phyloP scores from a whole-genome alignment of 208 protist genomes.

The Balamuthia mandrillaris region DNA sequence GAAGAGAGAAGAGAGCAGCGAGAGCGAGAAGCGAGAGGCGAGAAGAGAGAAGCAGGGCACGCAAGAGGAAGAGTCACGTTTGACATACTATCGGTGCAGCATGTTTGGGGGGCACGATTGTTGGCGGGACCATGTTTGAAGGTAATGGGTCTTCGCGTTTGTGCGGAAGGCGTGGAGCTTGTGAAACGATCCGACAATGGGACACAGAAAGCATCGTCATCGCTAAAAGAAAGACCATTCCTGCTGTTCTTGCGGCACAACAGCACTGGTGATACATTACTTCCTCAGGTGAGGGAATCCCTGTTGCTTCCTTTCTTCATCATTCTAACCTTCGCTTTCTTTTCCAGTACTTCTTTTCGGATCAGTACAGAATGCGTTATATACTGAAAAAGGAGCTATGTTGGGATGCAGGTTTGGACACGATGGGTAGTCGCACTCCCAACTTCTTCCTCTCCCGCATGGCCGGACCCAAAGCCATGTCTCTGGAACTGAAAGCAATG shows the following conservation, averaged over 20 bases:
- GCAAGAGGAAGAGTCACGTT: too few relatives aligned
- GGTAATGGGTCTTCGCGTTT: neutral
- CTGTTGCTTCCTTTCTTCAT: neutral
- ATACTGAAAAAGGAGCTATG: slow-evolving; percentile 49
- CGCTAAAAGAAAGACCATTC: too few relatives aligned
- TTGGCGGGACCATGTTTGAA: neutral
- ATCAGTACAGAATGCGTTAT: slow-evolving; percentile 45
- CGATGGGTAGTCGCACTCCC: slow-evolving; percentile 43
- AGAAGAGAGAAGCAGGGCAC: too few relatives aligned
- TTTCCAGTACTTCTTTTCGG: slow-evolving; percentile 29
- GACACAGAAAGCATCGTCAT: too few relatives aligned
- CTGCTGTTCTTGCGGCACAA: slow-evolving; percentile 42
- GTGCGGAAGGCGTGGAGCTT: neutral
- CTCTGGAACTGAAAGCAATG: slow-evolving; percentile 2
- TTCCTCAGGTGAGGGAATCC: slow-evolving; percentile 34
- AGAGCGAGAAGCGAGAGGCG: too few relatives aligned
- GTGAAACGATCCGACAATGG: neutral
- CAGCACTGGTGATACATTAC: slow-evolving; percentile 45
- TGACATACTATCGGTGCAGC: too few relatives aligned
- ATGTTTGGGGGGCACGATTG: neutral
- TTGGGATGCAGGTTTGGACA: slow-evolving; percentile 52
- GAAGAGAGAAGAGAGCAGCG: too few relatives aligned
- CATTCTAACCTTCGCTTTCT: neutral
- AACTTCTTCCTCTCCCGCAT: slow-evolving; percentile 52
- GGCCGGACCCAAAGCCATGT: slow-evolving; percentile 43